A percentile compares a stretch with the other conserved stretches of the same genome.
These are phyloP conservation scores for Medicago arabica DNA, from an alignment of 306 rosid species.

Conservation along the genomic window DNA sequence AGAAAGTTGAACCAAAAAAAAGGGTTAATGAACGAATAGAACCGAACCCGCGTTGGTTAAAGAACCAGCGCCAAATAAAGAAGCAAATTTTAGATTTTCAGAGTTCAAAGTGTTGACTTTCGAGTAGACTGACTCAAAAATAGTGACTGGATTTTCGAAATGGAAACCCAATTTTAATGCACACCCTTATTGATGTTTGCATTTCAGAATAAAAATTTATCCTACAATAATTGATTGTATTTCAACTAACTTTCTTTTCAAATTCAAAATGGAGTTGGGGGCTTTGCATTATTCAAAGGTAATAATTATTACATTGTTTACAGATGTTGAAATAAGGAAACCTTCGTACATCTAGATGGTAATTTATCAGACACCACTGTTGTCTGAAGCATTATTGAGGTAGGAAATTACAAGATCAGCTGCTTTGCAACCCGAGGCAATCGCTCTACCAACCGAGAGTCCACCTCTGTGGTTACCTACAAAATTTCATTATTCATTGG, in stretches of 20 bases:
- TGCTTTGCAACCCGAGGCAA: conserved; percentile 89
- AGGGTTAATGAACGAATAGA: too few species aligned
- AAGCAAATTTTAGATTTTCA: too few species aligned
- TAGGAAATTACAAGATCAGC: conserved; percentile 87
- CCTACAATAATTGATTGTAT: background rate
- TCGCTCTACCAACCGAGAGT: conserved; percentile 84
- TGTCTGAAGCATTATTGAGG: conserved; percentile 66
- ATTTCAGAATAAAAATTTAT: conserved; percentile 7
- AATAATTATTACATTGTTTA: conserved; percentile 29
- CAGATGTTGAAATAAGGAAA: conserved; percentile 26
- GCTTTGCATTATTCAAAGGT: background rate
- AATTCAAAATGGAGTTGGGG: conserved; percentile 29
- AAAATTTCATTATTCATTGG: conserved; percentile 32
- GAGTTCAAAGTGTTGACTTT: too few species aligned
- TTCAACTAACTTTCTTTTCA: conserved; percentile 27
- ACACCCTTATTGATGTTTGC: background rate
- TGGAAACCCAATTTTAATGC: too few species aligned
- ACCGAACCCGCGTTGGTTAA: too few species aligned
- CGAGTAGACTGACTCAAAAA: too few species aligned
- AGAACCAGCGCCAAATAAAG: too few species aligned
- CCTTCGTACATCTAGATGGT: conserved; percentile 30
- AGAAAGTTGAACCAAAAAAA: too few species aligned
- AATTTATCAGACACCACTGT: conserved; percentile 37
- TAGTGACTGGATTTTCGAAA: too few species aligned
- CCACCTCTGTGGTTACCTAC: conserved; percentile 88